A percentile compares a stretch with the other conserved stretches of the same genome.
Evolutionary conservation across 768 basidiomycete species (phyloP).

Genomic region (Psilocybe cubensis): DNA sequence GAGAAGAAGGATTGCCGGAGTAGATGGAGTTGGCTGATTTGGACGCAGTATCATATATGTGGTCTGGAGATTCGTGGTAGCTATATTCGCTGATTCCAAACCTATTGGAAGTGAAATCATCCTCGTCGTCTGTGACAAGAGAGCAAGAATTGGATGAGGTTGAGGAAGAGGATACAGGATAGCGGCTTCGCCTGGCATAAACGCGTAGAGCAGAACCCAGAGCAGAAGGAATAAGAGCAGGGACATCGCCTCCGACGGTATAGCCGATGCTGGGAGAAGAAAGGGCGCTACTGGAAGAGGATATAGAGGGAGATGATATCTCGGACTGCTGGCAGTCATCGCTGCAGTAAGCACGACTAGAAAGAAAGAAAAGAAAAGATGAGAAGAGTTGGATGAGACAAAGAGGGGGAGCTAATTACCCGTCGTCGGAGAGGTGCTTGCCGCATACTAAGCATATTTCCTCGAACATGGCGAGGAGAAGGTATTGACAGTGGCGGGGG

Average conservation of each 20-base stretch:
- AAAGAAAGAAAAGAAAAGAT: conserved; percentile 8
- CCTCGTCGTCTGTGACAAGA: conserved; percentile 66
- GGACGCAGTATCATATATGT: conserved; percentile 41
- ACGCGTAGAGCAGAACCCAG: conserved; percentile 57
- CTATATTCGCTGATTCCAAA: conserved; percentile 35
- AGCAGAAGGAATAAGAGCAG: conserved; percentile 67
- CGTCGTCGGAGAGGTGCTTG: conserved; percentile 62
- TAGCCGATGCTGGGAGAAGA: conserved; percentile 67
- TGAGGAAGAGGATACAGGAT: conserved; percentile 66
- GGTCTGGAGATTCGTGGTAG: conserved; percentile 43
- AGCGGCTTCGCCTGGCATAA: conserved; percentile 48
- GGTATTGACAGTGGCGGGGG: conserved; percentile 14
- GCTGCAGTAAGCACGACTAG: conserved; percentile 71
- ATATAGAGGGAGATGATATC: conserved; percentile 67
- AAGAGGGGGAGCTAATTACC: conserved; percentile 39
- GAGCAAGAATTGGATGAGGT: conserved; percentile 65
- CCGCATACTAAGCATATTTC: conserved; percentile 79
- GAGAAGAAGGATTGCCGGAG: conserved; percentile 43
- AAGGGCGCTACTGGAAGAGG: conserved; percentile 67
- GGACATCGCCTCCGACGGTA: conserved; percentile 61
- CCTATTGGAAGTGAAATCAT: conserved; percentile 44
- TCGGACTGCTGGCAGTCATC: conserved; percentile 68
- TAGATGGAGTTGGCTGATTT: conserved; percentile 44
- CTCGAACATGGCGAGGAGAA: conserved; percentile 62
- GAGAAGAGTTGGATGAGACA: conserved; percentile 30